These are phyloP conservation scores for Vitis hybrid DNA, from an alignment of 177 flowering plant species.

Conservation along the genomic window DNA sequence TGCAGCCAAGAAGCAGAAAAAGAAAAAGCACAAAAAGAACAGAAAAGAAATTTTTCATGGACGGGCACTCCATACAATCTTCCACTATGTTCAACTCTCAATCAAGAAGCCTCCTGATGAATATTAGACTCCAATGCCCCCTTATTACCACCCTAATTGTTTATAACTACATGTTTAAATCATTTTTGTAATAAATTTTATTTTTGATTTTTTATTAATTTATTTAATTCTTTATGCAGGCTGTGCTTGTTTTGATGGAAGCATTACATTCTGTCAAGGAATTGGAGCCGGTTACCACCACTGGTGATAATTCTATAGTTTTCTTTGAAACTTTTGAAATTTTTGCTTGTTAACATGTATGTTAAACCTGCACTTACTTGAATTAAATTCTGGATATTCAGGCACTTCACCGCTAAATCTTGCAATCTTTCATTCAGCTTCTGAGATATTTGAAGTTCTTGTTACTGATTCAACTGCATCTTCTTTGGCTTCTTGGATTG, in stretches of 20 bases:
- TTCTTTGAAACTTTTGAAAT: slow-evolving; percentile 7
- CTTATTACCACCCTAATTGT: background rate
- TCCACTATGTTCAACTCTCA: too few relatives aligned
- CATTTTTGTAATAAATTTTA: background rate
- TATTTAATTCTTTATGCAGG: slow-evolving; percentile 39
- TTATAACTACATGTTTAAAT: background rate
- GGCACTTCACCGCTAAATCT: slow-evolving; percentile 74
- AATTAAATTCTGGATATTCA: slow-evolving; percentile 31
- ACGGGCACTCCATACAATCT: too few relatives aligned
- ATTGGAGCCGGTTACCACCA: slow-evolving; percentile 42
- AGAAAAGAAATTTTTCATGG: too few relatives aligned
- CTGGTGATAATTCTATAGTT: slow-evolving; percentile 40
- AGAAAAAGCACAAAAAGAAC: too few relatives aligned
- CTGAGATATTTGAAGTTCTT: slow-evolving; percentile 89
- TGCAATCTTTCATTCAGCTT: slow-evolving; percentile 89
- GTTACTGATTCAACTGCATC: slow-evolving; percentile 85
- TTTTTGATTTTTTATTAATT: background rate
- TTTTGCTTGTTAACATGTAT: slow-evolving; percentile 3
- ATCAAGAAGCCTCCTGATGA: too few relatives aligned
- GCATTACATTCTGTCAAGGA: slow-evolving; percentile 78
- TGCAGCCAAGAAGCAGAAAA: too few relatives aligned
- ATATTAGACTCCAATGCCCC: too few relatives aligned
- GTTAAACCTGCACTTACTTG: slow-evolving; percentile 7
- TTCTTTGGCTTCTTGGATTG: slow-evolving; percentile 84
- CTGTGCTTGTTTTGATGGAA: slow-evolving; percentile 62